Conservation (phyloP, 192 early-diverging fungal species). For the Cetraspora pellucida region DNA sequence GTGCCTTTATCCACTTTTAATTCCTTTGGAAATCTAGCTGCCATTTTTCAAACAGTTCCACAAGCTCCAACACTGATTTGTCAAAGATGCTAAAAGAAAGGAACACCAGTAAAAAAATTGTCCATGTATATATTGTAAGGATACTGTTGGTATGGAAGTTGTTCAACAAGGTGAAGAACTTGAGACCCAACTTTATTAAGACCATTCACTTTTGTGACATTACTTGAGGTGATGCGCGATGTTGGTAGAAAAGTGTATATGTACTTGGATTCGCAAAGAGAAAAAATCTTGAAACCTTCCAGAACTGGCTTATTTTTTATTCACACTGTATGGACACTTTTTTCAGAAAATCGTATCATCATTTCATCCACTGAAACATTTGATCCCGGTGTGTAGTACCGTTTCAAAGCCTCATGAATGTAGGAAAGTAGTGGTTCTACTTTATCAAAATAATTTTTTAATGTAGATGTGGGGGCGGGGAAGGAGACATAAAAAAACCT, state of each 20-base stretch:
- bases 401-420: background rate
- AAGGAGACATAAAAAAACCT: background rate
- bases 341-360: background rate
- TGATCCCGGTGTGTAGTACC: no score
- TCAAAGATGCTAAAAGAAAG: background rate
- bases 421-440: background rate
- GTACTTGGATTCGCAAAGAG: background rate
- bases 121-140: background rate
- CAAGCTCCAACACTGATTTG: background rate
- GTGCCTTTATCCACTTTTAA: background rate
- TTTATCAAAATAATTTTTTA: background rate
- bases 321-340: background rate
- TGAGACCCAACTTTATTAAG: background rate
- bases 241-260: background rate
- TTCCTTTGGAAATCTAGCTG: background rate
- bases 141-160: background rate
- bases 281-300: background rate
- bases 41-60: background rate
- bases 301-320: background rate
- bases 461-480: background rate
- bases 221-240: background rate
- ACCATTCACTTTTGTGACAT: background rate
- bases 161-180: background rate
- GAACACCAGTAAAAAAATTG: background rate
- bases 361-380: no score